Evolutionary conservation across 1,139 yeast genomes (phyloP).

Genomic region (Yamadazyma spencermartinsiae): DNA sequence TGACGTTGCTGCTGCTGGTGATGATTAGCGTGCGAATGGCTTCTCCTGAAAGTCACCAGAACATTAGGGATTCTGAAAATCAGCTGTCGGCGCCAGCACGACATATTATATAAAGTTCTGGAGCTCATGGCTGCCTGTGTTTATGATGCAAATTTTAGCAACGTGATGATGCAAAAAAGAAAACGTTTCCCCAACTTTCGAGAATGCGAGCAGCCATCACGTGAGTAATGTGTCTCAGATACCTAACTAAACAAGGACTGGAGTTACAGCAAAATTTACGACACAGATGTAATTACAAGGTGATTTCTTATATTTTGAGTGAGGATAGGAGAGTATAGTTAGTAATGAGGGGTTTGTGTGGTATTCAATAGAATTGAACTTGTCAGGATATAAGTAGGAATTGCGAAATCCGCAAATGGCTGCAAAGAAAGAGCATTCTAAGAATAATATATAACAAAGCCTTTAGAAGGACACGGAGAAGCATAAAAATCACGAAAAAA

Average conservation of each 20-base stretch:
- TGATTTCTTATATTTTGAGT: too few relatives aligned
- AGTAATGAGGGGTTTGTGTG: too few relatives aligned
- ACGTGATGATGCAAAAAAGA: conserved; percentile 6
- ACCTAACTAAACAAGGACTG: too few relatives aligned
- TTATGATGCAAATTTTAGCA: background rate
- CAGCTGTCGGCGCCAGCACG: background rate
- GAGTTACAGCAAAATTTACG: too few relatives aligned
- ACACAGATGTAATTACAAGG: too few relatives aligned
- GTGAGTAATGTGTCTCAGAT: too few relatives aligned
- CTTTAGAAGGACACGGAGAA: background rate
- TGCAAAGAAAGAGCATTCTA: background rate
- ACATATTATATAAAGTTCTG: conserved; percentile 9
- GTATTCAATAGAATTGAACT: too few relatives aligned
- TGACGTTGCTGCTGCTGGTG: background rate
- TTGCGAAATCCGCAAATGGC: background rate
- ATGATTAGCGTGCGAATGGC: background rate
- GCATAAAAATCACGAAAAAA: background rate
- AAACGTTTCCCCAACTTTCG: conserved; percentile 2
- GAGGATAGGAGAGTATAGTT: too few relatives aligned
- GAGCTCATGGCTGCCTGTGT: conserved; percentile 8
- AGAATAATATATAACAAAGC: background rate
- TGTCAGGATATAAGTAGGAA: too few relatives aligned
- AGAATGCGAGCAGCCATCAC: conserved; percentile 2
- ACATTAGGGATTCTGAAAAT: background rate
- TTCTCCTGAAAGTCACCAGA: background rate